Conservation (phyloP, 2,329 filamentous ascomycete genomes). For the Ascochyta fabae region DNA sequence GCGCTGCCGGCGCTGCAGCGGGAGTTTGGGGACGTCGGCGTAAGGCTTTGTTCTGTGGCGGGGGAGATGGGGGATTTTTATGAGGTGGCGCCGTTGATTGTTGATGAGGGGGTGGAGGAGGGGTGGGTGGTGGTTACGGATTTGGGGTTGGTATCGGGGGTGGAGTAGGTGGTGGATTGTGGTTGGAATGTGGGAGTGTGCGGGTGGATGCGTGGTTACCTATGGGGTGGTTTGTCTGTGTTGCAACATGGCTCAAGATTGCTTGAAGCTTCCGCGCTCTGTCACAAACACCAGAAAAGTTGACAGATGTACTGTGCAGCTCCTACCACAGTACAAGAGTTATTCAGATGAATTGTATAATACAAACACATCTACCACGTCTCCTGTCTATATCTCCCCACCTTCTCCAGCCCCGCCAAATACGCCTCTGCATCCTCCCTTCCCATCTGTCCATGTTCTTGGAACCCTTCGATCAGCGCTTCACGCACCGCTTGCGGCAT, state of each 20-base stretch:
- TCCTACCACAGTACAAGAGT: too few species aligned
- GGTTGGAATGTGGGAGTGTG: too few species aligned
- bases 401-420: constrained; percentile 65
- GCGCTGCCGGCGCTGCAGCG: not conserved
- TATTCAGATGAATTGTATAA: not conserved
- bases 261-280: too few species aligned
- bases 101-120: not conserved
- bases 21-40: not conserved
- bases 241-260: too few species aligned
- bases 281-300: too few species aligned
- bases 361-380: constrained; percentile 62
- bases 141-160: not conserved
- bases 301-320: too few species aligned
- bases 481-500: constrained; percentile 75
- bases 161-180: not conserved
- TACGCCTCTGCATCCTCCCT: constrained; percentile 62
- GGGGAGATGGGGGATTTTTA: not conserved
- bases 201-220: too few species aligned
- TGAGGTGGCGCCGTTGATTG: not conserved
- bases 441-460: constrained; percentile 48
- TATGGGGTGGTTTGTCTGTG: too few species aligned
- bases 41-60: not conserved
- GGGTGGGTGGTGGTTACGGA: constrained; percentile 7
- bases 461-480: constrained; percentile 68
- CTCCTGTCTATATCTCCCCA: constrained; percentile 70